phyloP scores from a whole-genome alignment of 257 asterid species.

The Nicotiana tabacum region DNA sequence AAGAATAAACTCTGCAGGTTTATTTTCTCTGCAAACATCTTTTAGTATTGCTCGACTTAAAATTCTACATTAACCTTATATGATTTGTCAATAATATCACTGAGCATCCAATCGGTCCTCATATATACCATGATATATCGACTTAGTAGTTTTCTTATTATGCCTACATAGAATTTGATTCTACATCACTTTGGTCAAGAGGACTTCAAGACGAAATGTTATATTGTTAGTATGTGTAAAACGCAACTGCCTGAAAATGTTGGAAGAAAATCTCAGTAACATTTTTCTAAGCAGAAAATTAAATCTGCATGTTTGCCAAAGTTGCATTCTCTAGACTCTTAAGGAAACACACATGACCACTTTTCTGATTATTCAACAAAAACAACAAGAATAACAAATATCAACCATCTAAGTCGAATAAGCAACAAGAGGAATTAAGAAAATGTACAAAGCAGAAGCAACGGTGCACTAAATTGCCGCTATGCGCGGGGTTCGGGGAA shows the following conservation, averaged over 20 bases:
- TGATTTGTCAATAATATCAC: background rate
- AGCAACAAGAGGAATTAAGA: background rate
- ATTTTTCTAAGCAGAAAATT: background rate
- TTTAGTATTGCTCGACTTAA: background rate
- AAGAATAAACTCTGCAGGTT: too few species aligned
- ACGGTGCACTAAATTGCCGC: too few species aligned
- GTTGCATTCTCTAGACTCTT: background rate
- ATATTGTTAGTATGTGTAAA: background rate
- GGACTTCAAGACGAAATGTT: background rate
- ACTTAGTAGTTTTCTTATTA: too few species aligned
- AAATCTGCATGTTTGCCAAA: background rate
- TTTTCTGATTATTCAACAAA: background rate
- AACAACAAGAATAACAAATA: background rate
- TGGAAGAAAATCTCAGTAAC: background rate
- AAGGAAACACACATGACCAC: background rate
- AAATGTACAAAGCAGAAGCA: background rate
- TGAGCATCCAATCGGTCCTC: too few species aligned
- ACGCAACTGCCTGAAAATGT: background rate
- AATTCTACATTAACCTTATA: background rate
- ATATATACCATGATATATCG: too few species aligned
- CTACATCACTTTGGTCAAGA: background rate
- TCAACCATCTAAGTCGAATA: background rate
- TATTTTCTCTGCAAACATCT: background rate
- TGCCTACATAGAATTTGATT: background rate
- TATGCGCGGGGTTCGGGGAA: too few species aligned